Base-by-base conservation (phyloP, 805 yeast genomes). In the Saccharomycopsis vini region DNA sequence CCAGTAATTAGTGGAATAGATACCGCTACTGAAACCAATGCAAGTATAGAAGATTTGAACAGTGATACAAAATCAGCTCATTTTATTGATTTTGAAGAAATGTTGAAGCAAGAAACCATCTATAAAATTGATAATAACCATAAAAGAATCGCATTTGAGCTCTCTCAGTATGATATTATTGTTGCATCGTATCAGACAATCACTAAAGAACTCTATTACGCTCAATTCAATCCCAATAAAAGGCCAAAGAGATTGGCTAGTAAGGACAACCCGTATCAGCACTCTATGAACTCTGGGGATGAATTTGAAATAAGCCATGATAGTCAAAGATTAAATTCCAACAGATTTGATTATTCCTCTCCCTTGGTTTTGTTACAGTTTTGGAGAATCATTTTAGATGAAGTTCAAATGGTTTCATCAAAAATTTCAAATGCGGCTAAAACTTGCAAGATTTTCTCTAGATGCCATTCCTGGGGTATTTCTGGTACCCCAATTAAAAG, bases 401-500 rank as follows among this genome's bases (percentile, higher is more conserved):
- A 92, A 59, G 97, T 86, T 1, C 98, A 92, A 62, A 84, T 89
- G 89, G 82, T 92, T 3, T 78, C 86, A 5, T 71, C 74, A 3
- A 80, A 80, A 19, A 69, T 77, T 3, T 75, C 90, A 0, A 75
- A 83, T 42, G 86, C 92, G 1, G 87, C 95, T 18, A 77, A 74
- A 45, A 84, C 88, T 45, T 87, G 95, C 0, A 68, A 83, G 2
- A 63, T 84, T 30, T 74, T 92, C 21, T 90, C 95, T 3, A 68
- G 95, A 42, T 73, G 77, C 37, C 97, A 92, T 62, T 78, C 95
- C 0, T 92, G 97, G 97, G 97, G 95, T 13, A 96, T 89, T 0
- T 85, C 95, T 1, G 98, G 98, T 5, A 92, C 98, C 0, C 95
- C 97, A 0, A 81, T 88, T 13, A 77, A 79, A 51, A 73, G 73